These are phyloP conservation scores for Globisporangium uncinulatum DNA, from an alignment of 352 stramenopile genomes.

Conservation along the genomic window DNA sequence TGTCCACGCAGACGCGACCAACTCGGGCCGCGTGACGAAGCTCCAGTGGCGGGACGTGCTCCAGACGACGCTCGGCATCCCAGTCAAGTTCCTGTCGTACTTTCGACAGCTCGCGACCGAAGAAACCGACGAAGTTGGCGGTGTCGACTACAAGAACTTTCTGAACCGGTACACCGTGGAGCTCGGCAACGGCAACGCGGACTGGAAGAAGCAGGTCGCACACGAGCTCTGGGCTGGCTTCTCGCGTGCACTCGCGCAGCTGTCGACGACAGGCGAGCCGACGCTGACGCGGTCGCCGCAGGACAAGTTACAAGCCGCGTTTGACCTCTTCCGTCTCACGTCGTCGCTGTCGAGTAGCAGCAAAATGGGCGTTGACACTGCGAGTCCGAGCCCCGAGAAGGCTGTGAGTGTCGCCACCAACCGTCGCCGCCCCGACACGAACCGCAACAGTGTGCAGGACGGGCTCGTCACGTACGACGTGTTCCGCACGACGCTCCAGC, in stretches of 20 bases:
- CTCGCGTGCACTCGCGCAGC: constrained; percentile 43
- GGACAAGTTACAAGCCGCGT: constrained; percentile 66
- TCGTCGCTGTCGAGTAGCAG: not conserved
- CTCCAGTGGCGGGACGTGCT: constrained; percentile 66
- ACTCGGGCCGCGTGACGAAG: constrained; percentile 45
- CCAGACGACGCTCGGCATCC: constrained; percentile 49
- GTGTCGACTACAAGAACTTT: constrained; percentile 70
- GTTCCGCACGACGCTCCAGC: constrained; percentile 68
- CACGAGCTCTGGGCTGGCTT: constrained; percentile 72
- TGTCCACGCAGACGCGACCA: constrained; percentile 26
- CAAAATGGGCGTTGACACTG: not conserved
- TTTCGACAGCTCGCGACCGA: constrained; percentile 52
- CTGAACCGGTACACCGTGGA: constrained; percentile 71
- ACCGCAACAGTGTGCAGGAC: constrained; percentile 46
- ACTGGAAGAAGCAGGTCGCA: constrained; percentile 63
- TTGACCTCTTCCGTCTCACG: constrained; percentile 53
- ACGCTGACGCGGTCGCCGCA: constrained; percentile 46
- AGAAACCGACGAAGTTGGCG: constrained; percentile 23
- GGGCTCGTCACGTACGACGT: constrained; percentile 70
- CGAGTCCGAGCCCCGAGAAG: not conserved
- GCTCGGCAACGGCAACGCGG: constrained; percentile 44
- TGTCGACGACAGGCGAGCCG: constrained; percentile 19
- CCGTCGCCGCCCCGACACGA: constrained; percentile 17
- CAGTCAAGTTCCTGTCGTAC: constrained; percentile 67
- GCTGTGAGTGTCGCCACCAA: constrained; percentile 18